These are phyloP conservation scores for Helianthus tuberosus DNA, from an alignment of 129 eudicot genomes.

Conservation along the genomic window DNA sequence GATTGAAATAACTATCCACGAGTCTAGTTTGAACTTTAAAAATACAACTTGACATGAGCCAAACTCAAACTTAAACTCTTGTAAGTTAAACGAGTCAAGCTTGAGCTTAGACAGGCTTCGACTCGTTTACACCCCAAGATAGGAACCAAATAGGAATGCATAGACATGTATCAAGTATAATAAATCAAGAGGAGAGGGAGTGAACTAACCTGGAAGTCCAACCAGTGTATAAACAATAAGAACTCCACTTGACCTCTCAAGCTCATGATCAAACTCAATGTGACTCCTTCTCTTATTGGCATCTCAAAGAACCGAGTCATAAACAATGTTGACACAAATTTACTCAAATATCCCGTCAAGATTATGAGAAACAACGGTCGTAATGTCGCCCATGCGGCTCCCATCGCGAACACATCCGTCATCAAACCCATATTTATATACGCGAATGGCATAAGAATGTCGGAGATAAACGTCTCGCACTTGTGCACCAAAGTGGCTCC, in stretches of 20 bases:
- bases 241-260: conserved; percentile 87
- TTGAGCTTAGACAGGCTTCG: too few species aligned
- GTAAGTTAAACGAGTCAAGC: too few species aligned
- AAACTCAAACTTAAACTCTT: too few species aligned
- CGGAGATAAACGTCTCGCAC: conserved; percentile 53
- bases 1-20: too few species aligned
- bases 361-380: conserved; percentile 57
- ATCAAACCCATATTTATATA: conserved; percentile 64
- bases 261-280: conserved; percentile 73
- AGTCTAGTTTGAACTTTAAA: too few species aligned
- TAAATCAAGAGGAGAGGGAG: too few species aligned
- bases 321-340: conserved; percentile 46
- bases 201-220: conserved; percentile 62
- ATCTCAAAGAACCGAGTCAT: conserved; percentile 50
- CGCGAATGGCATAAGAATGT: conserved; percentile 79
- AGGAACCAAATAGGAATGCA: not conserved
- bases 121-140: too few species aligned
- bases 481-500: conserved; percentile 79
- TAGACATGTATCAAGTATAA: too few species aligned
- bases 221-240: conserved; percentile 75
- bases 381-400: conserved; percentile 51
- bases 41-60: too few species aligned
- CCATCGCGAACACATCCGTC: conserved; percentile 56
- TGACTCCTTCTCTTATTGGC: conserved; percentile 64
- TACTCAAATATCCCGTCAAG: conserved; percentile 46